Conservation (phyloP, 257 asterid species). For the Solanum commersonii region DNA sequence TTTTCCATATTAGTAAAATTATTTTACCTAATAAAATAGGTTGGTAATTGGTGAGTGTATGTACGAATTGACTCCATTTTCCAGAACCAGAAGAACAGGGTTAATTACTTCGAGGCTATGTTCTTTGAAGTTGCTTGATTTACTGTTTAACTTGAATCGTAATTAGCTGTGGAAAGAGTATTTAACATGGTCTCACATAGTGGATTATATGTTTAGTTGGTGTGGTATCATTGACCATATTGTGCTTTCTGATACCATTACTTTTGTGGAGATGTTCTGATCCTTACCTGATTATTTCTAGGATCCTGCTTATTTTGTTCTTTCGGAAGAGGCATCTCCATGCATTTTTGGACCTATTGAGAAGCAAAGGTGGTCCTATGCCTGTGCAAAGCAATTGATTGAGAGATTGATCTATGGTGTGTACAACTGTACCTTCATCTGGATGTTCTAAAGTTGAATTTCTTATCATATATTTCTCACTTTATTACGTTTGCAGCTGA, state of each 20-base stretch:
- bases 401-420: slow-evolving; percentile 94
- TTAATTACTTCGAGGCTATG: not conserved
- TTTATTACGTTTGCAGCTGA: slow-evolving; percentile 51
- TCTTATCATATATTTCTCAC: slow-evolving; percentile 2
- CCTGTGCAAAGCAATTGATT: slow-evolving; percentile 90
- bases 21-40: not conserved
- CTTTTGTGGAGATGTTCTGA: not conserved
- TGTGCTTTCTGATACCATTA: not conserved
- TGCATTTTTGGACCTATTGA: slow-evolving; percentile 95
- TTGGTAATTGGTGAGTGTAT: not conserved
- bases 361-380: slow-evolving; percentile 98
- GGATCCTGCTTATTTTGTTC: slow-evolving; percentile 81
- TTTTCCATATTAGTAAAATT: not conserved
- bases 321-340: slow-evolving; percentile 76
- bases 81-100: not conserved
- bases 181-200: not conserved
- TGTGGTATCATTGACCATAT: not conserved
- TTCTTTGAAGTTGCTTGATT: not conserved
- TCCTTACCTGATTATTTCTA: not conserved
- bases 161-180: not conserved
- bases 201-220: not conserved
- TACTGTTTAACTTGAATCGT: not conserved
- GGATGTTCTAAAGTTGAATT: slow-evolving; percentile 2
- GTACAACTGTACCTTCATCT: slow-evolving; percentile 16
- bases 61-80: not conserved